phyloP scores from a whole-genome alignment of 2,329 filamentous ascomycete species.

The Uncinocarpus reesii region DNA sequence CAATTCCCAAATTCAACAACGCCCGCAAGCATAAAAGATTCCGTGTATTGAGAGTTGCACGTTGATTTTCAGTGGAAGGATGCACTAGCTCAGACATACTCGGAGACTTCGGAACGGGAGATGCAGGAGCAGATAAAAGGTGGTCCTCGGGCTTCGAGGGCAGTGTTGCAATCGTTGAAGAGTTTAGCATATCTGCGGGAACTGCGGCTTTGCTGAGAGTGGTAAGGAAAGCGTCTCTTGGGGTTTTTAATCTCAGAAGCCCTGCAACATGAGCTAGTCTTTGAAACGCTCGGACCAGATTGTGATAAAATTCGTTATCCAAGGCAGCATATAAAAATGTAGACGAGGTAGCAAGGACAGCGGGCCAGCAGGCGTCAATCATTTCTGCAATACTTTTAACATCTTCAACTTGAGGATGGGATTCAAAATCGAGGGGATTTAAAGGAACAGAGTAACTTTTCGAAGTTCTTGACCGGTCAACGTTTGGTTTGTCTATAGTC shows the following conservation, averaged over 20 bases:
- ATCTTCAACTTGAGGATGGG: constrained; percentile 59
- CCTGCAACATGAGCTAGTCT: constrained; percentile 93
- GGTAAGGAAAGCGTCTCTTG: constrained; percentile 87
- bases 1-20: constrained; percentile 89
- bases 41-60: constrained; percentile 62
- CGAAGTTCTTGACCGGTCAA: constrained; percentile 18
- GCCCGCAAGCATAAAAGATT: constrained; percentile 86
- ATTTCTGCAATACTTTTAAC: constrained; percentile 70
- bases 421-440: constrained; percentile 68
- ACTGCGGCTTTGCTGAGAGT: constrained; percentile 89
- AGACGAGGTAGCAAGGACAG: constrained; percentile 85
- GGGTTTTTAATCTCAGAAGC: constrained; percentile 69
- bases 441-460: constrained; percentile 45
- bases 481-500: constrained; percentile 21
- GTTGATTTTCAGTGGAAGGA: constrained; percentile 32
- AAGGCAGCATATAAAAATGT: constrained; percentile 88
- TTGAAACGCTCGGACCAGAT: constrained; percentile 83
- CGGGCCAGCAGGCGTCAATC: constrained; percentile 90
- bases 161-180: constrained; percentile 19
- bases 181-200: constrained; percentile 53
- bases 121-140: constrained; percentile 22
- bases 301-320: constrained; percentile 88
- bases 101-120: constrained; percentile 21
- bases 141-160: constrained; percentile 19
- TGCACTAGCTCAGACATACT: constrained; percentile 23